These are phyloP conservation scores for Insectozyma bohioensis DNA, from an alignment of 1,139 yeast genomes.

Conservation along the genomic window DNA sequence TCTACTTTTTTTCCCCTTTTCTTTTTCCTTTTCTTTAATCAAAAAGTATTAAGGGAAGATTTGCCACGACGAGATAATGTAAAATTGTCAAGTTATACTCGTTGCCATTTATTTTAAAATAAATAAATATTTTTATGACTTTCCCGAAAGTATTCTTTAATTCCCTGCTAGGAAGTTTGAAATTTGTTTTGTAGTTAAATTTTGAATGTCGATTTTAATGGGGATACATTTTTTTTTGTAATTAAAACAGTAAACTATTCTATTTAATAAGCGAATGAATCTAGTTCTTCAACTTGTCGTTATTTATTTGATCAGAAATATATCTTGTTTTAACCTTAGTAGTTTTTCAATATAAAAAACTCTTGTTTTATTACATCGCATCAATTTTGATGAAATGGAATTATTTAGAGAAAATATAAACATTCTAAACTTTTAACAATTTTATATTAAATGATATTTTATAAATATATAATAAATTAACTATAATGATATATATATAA, in stretches of 20 bases:
- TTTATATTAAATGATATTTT: too few species aligned
- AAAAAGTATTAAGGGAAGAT: constrained; percentile 61
- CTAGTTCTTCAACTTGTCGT: too few species aligned
- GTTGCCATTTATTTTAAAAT: constrained; percentile 53
- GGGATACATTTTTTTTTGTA: constrained; percentile 57
- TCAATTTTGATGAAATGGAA: too few species aligned
- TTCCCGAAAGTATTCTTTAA: constrained; percentile 49
- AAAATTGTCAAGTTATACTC: constrained; percentile 57
- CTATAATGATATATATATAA: constrained; percentile 1
- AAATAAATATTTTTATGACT: constrained; percentile 21
- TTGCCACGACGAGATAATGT: constrained; percentile 72
- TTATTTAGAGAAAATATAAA: too few species aligned
- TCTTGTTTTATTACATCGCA: too few species aligned
- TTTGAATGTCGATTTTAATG: constrained; percentile 57
- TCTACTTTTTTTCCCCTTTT: constrained; percentile 8
- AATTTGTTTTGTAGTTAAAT: constrained; percentile 53
- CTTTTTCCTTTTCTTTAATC: constrained; percentile 40
- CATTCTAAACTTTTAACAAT: too few species aligned
- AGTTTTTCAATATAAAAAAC: too few species aligned
- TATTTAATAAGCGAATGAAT: too few species aligned
- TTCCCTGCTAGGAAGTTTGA: constrained; percentile 63
- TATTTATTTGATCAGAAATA: too few species aligned
- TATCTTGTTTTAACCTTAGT: too few species aligned
- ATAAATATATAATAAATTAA: background rate
- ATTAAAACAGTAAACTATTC: too few species aligned